These are phyloP conservation scores for Plasmodium blacklocki DNA, from an alignment of 169 alveolate species.

Conservation along the genomic window DNA sequence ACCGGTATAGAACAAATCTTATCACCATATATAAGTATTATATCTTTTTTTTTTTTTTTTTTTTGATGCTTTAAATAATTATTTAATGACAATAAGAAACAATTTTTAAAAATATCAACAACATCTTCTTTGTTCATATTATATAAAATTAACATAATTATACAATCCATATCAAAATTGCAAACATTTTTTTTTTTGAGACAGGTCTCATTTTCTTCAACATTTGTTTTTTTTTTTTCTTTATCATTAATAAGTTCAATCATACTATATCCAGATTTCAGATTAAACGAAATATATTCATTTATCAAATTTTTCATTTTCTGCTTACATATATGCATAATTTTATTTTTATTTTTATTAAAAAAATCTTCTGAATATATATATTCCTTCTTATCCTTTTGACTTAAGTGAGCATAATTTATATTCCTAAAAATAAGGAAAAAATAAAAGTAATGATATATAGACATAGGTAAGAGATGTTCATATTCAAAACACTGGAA, in stretches of 20 bases:
- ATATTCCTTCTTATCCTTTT: conserved; percentile 32
- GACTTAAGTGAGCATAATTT: conserved; percentile 33
- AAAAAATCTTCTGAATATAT: conserved; percentile 46
- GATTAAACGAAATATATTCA: not conserved
- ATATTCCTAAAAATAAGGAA: conserved; percentile 21
- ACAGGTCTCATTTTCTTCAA: too few species aligned
- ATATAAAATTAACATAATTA: conserved; percentile 31
- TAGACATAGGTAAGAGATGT: conserved; percentile 18
- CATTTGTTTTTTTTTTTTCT: not conserved
- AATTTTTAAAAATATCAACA: conserved; percentile 27
- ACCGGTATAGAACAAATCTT: not conserved
- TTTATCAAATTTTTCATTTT: conserved; percentile 11
- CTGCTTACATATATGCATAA: conserved; percentile 8
- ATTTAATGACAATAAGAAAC: conserved; percentile 40
- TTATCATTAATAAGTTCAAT: not conserved
- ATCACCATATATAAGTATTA: not conserved
- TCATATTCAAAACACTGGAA: conserved; percentile 30
- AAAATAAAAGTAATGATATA: conserved; percentile 53
- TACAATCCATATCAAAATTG: conserved; percentile 11
- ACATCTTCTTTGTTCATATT: conserved; percentile 26
- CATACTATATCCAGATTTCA: not conserved
- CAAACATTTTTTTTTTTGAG: not conserved
- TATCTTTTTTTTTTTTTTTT: too few species aligned
- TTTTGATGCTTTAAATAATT: conserved; percentile 4
- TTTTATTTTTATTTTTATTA: conserved; percentile 26